A percentile compares a stretch with the other conserved stretches of the same genome.
These are phyloP conservation scores for Durio zibethinus DNA, from an alignment of 345 rosid species.

Conservation along the genomic window DNA sequence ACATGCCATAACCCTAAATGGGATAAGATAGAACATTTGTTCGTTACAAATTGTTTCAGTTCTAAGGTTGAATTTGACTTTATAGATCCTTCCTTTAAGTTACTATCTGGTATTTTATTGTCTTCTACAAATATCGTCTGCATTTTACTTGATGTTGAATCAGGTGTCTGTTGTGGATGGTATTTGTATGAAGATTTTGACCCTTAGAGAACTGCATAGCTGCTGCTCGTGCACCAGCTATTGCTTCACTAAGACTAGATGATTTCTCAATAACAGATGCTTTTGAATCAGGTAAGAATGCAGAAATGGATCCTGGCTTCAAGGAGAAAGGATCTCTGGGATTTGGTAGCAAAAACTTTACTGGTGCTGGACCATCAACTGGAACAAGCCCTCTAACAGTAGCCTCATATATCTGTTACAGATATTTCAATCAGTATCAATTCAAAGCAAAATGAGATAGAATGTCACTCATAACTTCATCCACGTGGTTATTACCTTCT, in stretches of 20 bases:
- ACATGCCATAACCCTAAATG: too few relatives aligned
- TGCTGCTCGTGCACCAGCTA: conserved; percentile 83
- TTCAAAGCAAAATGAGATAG: neutral
- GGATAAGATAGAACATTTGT: too few relatives aligned
- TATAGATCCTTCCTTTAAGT: conserved; percentile 21
- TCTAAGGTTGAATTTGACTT: conserved; percentile 9
- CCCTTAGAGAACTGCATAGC: conserved; percentile 71
- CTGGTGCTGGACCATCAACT: conserved; percentile 47
- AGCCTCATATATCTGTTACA: conserved; percentile 56
- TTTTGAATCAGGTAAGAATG: conserved; percentile 24
- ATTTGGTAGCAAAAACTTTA: conserved; percentile 71
- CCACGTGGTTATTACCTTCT: conserved; percentile 54
- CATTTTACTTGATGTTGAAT: conserved; percentile 16
- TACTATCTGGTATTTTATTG: conserved; percentile 17
- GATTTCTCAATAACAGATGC: conserved; percentile 36
- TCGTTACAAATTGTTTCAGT: too few relatives aligned
- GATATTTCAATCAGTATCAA: neutral
- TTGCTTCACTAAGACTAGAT: conserved; percentile 62
- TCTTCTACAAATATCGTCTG: conserved; percentile 25
- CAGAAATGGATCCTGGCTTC: conserved; percentile 64
- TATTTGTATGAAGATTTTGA: conserved; percentile 22
- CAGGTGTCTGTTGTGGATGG: conserved; percentile 9
- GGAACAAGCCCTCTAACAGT: conserved; percentile 77
- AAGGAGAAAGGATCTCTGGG: conserved; percentile 67
- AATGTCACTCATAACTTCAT: neutral